Evolutionary conservation across 305 asterid genomes (phyloP).

Genomic region (Salvia sclarea): DNA sequence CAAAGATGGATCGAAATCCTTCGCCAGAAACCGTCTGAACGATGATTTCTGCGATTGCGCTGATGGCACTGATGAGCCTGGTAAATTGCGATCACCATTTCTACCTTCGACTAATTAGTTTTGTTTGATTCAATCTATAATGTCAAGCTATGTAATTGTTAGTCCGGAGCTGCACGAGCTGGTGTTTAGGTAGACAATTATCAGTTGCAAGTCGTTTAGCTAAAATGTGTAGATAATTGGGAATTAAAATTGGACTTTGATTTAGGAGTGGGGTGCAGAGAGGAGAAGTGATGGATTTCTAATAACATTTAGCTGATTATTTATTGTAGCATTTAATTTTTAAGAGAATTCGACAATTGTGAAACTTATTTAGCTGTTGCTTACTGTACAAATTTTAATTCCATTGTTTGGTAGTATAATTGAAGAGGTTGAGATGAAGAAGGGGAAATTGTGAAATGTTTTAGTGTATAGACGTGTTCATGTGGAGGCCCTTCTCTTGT

Average conservation of each 20-base stretch:
- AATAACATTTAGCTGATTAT: conserved; percentile 12
- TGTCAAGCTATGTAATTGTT: not conserved
- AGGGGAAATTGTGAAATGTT: too few species aligned
- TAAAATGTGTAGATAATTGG: not conserved
- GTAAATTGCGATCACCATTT: conserved; percentile 36
- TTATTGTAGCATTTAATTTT: not conserved
- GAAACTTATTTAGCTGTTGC: too few species aligned
- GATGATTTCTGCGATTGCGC: conserved; percentile 86
- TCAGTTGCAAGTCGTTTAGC: conserved; percentile 10
- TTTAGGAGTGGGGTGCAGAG: not conserved
- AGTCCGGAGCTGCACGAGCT: not conserved
- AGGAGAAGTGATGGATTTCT: not conserved
- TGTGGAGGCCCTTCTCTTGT: too few species aligned
- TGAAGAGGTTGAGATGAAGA: conserved; percentile 3
- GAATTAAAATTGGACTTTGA: not conserved
- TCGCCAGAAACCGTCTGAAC: conserved; percentile 70
- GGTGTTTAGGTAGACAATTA: not conserved
- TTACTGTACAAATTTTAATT: not conserved
- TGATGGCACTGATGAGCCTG: conserved; percentile 95
- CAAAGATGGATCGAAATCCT: conserved; percentile 78
- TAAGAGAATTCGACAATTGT: too few species aligned
- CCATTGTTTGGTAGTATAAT: not conserved
- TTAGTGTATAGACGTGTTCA: too few species aligned
- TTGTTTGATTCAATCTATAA: not conserved
- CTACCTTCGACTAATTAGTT: not conserved